These are phyloP conservation scores for Otatea glauca DNA, from an alignment of 176 grass and related monocot species.

Conservation along the genomic window DNA sequence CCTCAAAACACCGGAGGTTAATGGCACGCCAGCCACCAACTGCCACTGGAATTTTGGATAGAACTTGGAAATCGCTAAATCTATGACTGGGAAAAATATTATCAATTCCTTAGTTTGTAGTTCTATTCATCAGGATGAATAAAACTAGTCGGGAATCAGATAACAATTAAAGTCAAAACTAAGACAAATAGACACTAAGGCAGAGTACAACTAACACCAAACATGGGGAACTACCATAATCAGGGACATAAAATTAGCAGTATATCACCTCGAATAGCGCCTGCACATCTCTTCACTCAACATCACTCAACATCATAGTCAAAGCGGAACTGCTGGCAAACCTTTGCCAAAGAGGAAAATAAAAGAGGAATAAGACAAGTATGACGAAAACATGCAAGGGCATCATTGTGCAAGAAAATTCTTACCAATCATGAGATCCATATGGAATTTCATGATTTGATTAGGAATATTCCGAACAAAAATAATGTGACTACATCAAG, in stretches of 20 bases:
- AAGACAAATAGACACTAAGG: background rate
- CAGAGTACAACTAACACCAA: background rate
- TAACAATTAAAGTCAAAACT: background rate
- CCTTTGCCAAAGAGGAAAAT: background rate
- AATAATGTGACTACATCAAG: conserved; percentile 23
- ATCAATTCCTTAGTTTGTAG: background rate
- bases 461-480: conserved; percentile 15
- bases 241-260: background rate
- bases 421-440: conserved; percentile 44
- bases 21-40: background rate
- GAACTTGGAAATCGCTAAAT: background rate
- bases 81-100: background rate
- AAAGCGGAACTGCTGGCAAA: conserved; percentile 14
- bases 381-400: background rate
- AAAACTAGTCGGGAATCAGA: background rate
- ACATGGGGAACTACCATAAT: background rate
- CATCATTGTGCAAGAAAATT: background rate
- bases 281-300: background rate
- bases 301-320: conserved; percentile 9
- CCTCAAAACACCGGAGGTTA: background rate
- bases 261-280: background rate
- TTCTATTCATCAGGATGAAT: background rate
- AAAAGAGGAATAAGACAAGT: background rate
- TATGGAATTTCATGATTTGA: conserved; percentile 40
- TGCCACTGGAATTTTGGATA: background rate